A percentile compares a stretch with the other conserved stretches of the same genome.
phyloP scores from a whole-genome alignment of 1,139 yeast genomes.

The Sugiyamaella novakii region DNA sequence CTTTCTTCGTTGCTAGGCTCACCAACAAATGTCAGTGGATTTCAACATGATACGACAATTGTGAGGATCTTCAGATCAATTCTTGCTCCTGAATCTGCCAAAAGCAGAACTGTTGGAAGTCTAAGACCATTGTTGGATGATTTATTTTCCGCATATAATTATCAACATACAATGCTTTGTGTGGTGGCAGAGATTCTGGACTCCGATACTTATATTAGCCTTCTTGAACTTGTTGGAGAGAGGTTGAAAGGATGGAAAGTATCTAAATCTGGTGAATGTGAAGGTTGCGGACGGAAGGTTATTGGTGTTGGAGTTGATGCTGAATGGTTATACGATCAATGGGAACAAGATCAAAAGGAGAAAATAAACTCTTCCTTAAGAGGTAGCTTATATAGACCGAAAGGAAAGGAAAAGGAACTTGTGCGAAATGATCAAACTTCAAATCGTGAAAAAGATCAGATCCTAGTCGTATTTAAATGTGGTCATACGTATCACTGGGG shows the following conservation, averaged over 20 bases:
- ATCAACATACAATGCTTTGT: slow-evolving; percentile 60
- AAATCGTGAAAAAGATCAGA: slow-evolving; percentile 24
- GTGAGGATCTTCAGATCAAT: slow-evolving; percentile 35
- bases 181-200: slow-evolving; percentile 58
- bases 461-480: slow-evolving; percentile 54
- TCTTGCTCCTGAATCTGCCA: slow-evolving; percentile 30
- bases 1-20: slow-evolving; percentile 32
- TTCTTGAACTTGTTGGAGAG: slow-evolving; percentile 47
- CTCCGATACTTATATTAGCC: slow-evolving; percentile 52
- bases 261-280: slow-evolving; percentile 55
- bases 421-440: too few species aligned
- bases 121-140: slow-evolving; percentile 64
- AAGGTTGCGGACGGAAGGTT: slow-evolving; percentile 66
- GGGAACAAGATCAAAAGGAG: slow-evolving; percentile 36
- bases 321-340: slow-evolving; percentile 39
- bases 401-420: slow-evolving; percentile 14
- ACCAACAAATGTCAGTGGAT: slow-evolving; percentile 25
- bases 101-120: slow-evolving; percentile 38
- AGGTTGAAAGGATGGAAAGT: slow-evolving; percentile 64
- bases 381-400: slow-evolving; percentile 1
- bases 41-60: slow-evolving; percentile 34
- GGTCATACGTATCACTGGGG: slow-evolving; percentile 68
- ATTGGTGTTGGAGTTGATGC: slow-evolving; percentile 62
- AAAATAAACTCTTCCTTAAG: slow-evolving; percentile 6
- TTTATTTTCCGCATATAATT: slow-evolving; percentile 63